Evolutionary conservation across 768 basidiomycete genomes (phyloP).

Genomic region (Amanita rubescens): DNA sequence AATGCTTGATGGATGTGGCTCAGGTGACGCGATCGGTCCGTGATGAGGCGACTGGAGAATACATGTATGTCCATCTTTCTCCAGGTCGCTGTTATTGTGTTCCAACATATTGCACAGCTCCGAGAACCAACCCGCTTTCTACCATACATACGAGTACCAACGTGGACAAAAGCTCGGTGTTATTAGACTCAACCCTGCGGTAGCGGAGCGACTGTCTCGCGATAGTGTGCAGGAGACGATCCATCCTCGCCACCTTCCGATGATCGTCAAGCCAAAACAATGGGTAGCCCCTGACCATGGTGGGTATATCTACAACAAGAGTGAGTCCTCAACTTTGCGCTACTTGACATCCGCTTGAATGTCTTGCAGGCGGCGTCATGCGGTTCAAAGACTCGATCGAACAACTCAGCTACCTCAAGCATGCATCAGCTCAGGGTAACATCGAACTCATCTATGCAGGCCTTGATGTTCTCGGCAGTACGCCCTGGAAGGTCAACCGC

Average conservation of each 20-base stretch:
- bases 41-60: constrained; percentile 52
- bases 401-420: constrained; percentile 69
- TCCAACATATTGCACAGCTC: constrained; percentile 30
- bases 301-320: constrained; percentile 73
- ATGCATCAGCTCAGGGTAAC: constrained; percentile 65
- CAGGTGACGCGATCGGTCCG: constrained; percentile 55
- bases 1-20: constrained; percentile 80
- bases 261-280: constrained; percentile 86
- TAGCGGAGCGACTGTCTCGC: constrained; percentile 68
- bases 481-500: constrained; percentile 86
- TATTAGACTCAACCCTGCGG: constrained; percentile 76
- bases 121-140: constrained; percentile 86
- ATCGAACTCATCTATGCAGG: constrained; percentile 84
- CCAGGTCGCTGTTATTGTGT: not conserved
- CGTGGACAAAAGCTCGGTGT: constrained; percentile 93
- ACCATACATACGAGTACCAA: constrained; percentile 87
- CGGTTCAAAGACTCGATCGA: constrained; percentile 88
- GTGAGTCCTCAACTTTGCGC: constrained; percentile 32
- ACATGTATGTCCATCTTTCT: constrained; percentile 40
- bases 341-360: constrained; percentile 6
- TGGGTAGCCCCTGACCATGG: constrained; percentile 77
- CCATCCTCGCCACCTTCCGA: constrained; percentile 92
- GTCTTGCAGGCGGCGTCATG: constrained; percentile 55
- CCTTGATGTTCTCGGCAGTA: constrained; percentile 83
- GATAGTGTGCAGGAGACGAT: constrained; percentile 65